Evolutionary conservation across 148 eudicot species (phyloP).

Genomic region (Chenopodium berlandieri): DNA sequence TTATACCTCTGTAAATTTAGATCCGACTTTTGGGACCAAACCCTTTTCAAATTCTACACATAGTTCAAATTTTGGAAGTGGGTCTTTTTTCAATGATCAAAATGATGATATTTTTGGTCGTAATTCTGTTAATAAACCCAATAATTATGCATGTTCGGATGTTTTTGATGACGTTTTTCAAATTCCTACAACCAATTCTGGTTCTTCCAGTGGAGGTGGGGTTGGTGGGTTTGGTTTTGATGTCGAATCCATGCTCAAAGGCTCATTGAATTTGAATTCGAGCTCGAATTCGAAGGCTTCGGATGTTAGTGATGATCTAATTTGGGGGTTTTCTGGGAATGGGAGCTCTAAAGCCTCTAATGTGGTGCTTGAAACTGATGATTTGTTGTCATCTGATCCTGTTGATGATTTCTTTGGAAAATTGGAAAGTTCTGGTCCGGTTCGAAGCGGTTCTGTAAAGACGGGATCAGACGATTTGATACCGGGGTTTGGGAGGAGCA

Average conservation of each 20-base stretch:
- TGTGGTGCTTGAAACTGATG: constrained; percentile 31
- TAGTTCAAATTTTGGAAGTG: constrained; percentile 28
- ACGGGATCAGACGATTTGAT: constrained; percentile 46
- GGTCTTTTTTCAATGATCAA: constrained; percentile 39
- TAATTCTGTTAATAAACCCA: constrained; percentile 22
- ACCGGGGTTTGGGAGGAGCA: constrained; percentile 52
- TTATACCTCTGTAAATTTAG: constrained; percentile 17
- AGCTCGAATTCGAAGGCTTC: constrained; percentile 17
- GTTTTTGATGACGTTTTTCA: constrained; percentile 45
- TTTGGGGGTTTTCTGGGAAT: constrained; percentile 47
- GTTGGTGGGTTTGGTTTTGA: constrained; percentile 37
- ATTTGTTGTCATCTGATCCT: constrained; percentile 46
- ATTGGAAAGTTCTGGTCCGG: constrained; percentile 37
- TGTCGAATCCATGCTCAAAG: constrained; percentile 43
- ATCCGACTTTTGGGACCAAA: constrained; percentile 20
- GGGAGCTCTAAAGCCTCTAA: constrained; percentile 2
- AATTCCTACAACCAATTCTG: constrained; percentile 22
- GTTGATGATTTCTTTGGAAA: constrained; percentile 58
- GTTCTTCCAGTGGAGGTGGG: constrained; percentile 22
- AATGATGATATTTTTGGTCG: constrained; percentile 41
- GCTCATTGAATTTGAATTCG: constrained; percentile 28
- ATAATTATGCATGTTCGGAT: constrained; percentile 27
- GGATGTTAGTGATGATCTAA: constrained; percentile 36
- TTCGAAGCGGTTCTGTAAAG: constrained; percentile 17
- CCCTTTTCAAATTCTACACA: constrained; percentile 15